These are phyloP conservation scores for Sextonia rubra DNA, from an alignment of 164 flowering plant species.

Conservation along the genomic window DNA sequence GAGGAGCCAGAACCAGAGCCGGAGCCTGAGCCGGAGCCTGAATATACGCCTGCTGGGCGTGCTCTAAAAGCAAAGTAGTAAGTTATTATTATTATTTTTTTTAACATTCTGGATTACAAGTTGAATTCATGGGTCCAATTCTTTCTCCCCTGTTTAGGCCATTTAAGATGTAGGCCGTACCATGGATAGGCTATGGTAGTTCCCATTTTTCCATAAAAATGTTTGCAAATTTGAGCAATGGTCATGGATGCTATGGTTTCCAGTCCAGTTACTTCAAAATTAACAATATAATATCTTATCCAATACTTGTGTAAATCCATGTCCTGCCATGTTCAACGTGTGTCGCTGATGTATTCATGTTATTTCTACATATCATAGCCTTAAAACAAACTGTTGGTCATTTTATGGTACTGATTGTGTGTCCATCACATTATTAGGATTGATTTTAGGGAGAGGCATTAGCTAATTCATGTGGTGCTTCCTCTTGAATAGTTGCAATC, in stretches of 20 bases:
- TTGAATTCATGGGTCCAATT: not conserved
- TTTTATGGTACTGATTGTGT: not conserved
- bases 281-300: too few relatives aligned
- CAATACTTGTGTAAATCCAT: too few relatives aligned
- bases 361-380: too few relatives aligned
- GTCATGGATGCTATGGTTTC: not conserved
- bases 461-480: not conserved
- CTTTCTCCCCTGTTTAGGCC: not conserved
- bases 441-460: not conserved
- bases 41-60: constrained; percentile 89
- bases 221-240: not conserved
- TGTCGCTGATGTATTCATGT: too few relatives aligned
- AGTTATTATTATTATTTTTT: constrained; percentile 34
- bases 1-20: constrained; percentile 35
- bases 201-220: not conserved
- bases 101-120: not conserved
- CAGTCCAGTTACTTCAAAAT: too few relatives aligned
- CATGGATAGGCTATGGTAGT: not conserved
- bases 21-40: constrained; percentile 67
- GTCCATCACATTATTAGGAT: not conserved
- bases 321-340: too few relatives aligned
- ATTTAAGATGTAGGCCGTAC: not conserved
- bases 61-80: constrained; percentile 84
- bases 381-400: not conserved
- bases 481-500: not conserved